These are phyloP conservation scores for Bremia lactucae DNA, from an alignment of 352 stramenopile genomes.

Conservation along the genomic window DNA sequence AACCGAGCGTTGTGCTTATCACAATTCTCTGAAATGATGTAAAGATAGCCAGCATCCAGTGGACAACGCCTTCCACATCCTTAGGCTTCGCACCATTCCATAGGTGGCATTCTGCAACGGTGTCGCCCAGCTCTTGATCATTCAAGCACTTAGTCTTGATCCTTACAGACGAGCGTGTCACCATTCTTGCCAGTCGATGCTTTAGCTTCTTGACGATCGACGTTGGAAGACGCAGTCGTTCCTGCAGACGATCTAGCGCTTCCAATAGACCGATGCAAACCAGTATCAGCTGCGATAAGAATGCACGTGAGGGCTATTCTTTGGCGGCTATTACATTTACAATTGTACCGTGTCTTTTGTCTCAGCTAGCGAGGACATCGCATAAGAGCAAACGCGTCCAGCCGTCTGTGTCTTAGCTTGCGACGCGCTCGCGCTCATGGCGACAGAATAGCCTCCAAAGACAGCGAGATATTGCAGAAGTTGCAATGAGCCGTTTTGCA, in stretches of 20 bases:
- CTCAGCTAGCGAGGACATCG: constrained; percentile 48
- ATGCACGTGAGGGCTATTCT: constrained; percentile 4
- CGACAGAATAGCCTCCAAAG: too few relatives aligned
- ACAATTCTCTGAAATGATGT: constrained; percentile 51
- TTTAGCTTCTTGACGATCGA: constrained; percentile 69
- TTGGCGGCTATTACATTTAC: neutral
- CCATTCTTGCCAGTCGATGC: constrained; percentile 51
- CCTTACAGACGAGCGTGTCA: constrained; percentile 36
- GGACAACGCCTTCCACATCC: constrained; percentile 53
- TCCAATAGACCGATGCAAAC: constrained; percentile 71
- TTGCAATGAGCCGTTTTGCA: too few relatives aligned
- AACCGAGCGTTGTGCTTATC: constrained; percentile 30
- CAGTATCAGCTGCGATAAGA: constrained; percentile 43
- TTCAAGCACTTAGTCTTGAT: constrained; percentile 19
- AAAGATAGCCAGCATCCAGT: constrained; percentile 51
- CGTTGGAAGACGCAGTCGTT: constrained; percentile 52
- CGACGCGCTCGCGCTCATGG: constrained; percentile 10
- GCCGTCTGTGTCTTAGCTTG: constrained; percentile 25
- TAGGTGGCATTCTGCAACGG: constrained; percentile 43
- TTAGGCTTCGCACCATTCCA: constrained; percentile 47
- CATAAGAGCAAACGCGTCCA: constrained; percentile 40
- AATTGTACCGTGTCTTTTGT: constrained; percentile 68
- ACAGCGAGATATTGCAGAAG: too few relatives aligned
- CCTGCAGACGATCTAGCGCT: constrained; percentile 61
- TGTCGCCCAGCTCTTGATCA: constrained; percentile 23